Conservation (phyloP, 306 rosid genomes). For the Cyamopsis tetragonoloba region DNA sequence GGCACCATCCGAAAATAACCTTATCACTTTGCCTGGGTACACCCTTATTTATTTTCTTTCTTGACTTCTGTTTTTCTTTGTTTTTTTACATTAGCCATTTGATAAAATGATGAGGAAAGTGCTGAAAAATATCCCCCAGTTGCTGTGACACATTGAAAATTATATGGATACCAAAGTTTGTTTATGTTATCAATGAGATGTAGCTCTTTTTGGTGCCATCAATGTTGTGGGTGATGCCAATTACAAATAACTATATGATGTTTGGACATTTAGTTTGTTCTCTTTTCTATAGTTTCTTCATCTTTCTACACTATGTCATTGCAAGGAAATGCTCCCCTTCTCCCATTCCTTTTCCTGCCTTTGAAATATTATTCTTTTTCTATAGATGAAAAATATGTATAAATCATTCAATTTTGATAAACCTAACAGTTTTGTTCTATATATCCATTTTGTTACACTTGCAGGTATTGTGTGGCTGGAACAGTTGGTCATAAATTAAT, state of each 20-base stretch:
- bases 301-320: not conserved
- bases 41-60: not conserved
- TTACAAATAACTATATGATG: not conserved
- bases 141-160: not conserved
- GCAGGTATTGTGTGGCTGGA: slow-evolving; percentile 81
- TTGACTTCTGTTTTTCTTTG: not conserved
- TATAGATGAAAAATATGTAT: not conserved
- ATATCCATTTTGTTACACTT: slow-evolving; percentile 13
- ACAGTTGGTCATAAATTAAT: slow-evolving; percentile 81
- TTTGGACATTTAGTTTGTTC: not conserved
- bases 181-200: not conserved
- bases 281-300: not conserved
- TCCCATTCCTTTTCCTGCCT: not conserved
- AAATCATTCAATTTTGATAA: not conserved
- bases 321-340: not conserved
- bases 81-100: slow-evolving; percentile 8
- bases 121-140: not conserved
- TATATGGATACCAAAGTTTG: slow-evolving; percentile 4
- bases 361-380: not conserved
- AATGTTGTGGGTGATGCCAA: too few relatives aligned
- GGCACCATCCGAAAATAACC: slow-evolving; percentile 87
- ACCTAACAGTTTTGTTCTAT: not conserved
- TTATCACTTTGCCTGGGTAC: slow-evolving; percentile 82
- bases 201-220: too few relatives aligned
- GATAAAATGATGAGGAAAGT: slow-evolving; percentile 2